Evolutionary conservation across 768 basidiomycete genomes (phyloP).

Genomic region (Auricularia sp.): DNA sequence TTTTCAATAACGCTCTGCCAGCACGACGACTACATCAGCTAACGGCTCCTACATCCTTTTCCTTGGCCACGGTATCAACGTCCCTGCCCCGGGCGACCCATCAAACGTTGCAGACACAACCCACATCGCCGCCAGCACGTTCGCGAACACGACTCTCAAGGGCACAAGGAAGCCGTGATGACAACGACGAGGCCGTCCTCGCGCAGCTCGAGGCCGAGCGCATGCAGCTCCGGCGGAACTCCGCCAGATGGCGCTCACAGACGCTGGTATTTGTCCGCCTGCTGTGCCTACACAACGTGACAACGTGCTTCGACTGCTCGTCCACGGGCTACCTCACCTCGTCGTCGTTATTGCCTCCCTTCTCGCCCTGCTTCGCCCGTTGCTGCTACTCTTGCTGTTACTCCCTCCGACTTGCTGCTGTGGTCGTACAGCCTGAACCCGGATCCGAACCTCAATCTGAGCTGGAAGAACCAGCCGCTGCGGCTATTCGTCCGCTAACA

Average conservation of each 20-base stretch:
- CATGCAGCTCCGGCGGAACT: no score
- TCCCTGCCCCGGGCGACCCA: neutral
- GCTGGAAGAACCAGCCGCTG: no score
- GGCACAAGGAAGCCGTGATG: neutral
- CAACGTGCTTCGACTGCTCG: neutral
- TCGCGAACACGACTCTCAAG: neutral
- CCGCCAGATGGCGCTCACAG: neutral
- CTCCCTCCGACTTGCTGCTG: no score
- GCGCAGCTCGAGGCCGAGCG: neutral
- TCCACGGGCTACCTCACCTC: neutral
- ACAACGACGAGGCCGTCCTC: neutral
- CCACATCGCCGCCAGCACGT: neutral
- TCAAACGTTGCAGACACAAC: neutral
- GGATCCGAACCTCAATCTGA: no score
- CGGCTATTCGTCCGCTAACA: no score
- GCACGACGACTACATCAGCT: neutral
- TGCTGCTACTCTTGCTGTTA: neutral
- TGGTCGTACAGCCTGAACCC: no score
- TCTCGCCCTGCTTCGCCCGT: neutral
- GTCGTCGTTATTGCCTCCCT: neutral
- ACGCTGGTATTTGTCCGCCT: neutral
- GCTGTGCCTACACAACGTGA: neutral
- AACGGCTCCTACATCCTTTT: neutral
- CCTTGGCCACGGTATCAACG: neutral
- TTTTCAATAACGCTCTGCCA: neutral